A percentile compares a stretch with the other conserved stretches of the same genome.
These are phyloP conservation scores for Fagopyrum homotropicum DNA, from an alignment of 148 eudicot species.

Conservation along the genomic window DNA sequence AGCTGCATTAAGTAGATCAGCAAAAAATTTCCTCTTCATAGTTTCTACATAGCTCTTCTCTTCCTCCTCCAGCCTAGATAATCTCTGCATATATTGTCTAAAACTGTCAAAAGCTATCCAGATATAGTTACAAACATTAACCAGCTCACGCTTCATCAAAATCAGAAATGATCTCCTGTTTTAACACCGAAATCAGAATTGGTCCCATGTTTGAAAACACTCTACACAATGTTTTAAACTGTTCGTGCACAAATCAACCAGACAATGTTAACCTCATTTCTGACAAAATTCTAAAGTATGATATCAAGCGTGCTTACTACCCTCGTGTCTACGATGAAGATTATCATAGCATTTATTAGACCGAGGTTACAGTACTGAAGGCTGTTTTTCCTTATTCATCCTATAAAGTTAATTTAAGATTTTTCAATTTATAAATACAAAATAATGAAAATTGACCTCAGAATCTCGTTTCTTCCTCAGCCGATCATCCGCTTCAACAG, in stretches of 20 bases:
- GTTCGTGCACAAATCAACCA: not conserved
- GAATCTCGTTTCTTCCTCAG: constrained; percentile 90
- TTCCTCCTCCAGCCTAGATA: constrained; percentile 80
- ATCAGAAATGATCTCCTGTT: not conserved
- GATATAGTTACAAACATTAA: not conserved
- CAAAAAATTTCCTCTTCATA: constrained; percentile 75
- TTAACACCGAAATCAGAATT: not conserved
- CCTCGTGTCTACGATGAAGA: not conserved
- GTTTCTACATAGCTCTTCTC: constrained; percentile 77
- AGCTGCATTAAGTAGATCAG: constrained; percentile 81
- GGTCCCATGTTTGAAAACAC: not conserved
- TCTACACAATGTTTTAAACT: not conserved
- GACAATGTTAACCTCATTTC: not conserved
- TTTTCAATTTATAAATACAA: not conserved
- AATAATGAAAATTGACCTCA: constrained; percentile 40
- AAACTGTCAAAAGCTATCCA: not conserved
- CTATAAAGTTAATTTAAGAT: not conserved
- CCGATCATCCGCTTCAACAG: constrained; percentile 70
- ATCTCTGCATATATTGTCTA: constrained; percentile 49
- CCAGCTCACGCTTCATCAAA: not conserved
- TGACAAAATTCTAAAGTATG: not conserved
- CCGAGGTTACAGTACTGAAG: not conserved
- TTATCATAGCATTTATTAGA: not conserved
- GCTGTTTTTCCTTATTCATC: not conserved
- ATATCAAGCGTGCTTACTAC: not conserved